These are phyloP conservation scores for Fraxinus nigra DNA, from an alignment of 305 asterid species.

Conservation along the genomic window DNA sequence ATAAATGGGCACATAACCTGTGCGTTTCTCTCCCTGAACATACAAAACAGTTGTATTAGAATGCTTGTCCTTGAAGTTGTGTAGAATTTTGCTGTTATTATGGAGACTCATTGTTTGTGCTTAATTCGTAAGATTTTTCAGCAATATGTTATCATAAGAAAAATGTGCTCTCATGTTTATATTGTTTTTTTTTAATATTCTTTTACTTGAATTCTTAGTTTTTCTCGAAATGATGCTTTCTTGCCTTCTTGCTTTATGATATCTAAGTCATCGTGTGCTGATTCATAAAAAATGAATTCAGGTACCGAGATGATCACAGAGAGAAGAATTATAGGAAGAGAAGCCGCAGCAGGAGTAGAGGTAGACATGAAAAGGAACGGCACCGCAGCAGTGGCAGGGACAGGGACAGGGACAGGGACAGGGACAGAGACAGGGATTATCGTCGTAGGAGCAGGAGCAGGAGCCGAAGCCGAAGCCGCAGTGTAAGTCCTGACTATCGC, in stretches of 20 bases:
- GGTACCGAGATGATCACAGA: slow-evolving; percentile 50
- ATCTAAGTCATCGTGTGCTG: not conserved
- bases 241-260: not conserved
- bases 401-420: slow-evolving; percentile 71
- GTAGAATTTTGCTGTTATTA: not conserved
- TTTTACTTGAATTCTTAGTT: not conserved
- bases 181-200: not conserved
- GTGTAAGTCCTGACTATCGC: slow-evolving; percentile 69
- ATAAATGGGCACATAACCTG: not conserved
- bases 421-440: slow-evolving; percentile 65
- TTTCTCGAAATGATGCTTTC: not conserved
- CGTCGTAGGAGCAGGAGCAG: slow-evolving; percentile 63
- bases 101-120: not conserved
- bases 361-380: slow-evolving; percentile 61
- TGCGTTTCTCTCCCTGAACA: not conserved
- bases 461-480: slow-evolving; percentile 61
- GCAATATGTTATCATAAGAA: not conserved
- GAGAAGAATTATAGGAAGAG: slow-evolving; percentile 67
- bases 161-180: not conserved
- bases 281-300: not conserved
- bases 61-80: not conserved
- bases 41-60: not conserved
- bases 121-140: not conserved
- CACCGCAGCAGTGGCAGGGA: slow-evolving; percentile 65
- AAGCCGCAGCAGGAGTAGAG: slow-evolving; percentile 83